Conservation (phyloP, 1,139 yeast genomes). For the Hansenula lynferdii region DNA sequence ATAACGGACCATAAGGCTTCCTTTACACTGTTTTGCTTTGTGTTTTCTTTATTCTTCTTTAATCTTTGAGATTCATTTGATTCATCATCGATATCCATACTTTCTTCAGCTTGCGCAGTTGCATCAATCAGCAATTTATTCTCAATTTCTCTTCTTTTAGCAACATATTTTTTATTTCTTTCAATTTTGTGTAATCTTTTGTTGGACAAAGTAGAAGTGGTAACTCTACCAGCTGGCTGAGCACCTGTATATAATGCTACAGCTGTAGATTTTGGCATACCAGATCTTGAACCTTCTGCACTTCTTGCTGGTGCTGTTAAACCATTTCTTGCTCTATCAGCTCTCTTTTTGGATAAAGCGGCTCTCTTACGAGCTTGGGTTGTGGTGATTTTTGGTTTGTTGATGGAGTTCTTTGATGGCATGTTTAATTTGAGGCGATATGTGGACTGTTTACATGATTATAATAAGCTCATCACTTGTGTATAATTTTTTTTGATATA, state of each 20-base stretch:
- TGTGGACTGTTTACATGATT: constrained; percentile 37
- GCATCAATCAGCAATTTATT: constrained; percentile 43
- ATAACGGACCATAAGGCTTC: constrained; percentile 66
- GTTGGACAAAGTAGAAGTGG: constrained; percentile 63
- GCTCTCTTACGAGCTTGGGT: constrained; percentile 50
- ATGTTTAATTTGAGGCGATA: constrained; percentile 26
- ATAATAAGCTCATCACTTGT: no score
- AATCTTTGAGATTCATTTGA: constrained; percentile 37
- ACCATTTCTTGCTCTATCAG: constrained; percentile 43
- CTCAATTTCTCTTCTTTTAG: constrained; percentile 37
- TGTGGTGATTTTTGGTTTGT: constrained; percentile 69
- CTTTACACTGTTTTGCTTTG: constrained; percentile 46
- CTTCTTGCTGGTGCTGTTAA: constrained; percentile 35
- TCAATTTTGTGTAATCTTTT: constrained; percentile 80
- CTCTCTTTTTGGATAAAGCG: constrained; percentile 52
- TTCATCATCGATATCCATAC: constrained; percentile 47
- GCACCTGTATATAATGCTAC: constrained; percentile 53
- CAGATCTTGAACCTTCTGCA: constrained; percentile 43
- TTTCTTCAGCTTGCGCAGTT: constrained; percentile 37
- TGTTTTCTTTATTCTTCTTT: constrained; percentile 22
- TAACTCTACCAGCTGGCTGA: constrained; percentile 36
- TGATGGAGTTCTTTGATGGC: constrained; percentile 79
- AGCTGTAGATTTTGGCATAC: constrained; percentile 50
- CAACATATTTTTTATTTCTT: constrained; percentile 69
- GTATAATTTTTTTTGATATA: no score